Evolutionary conservation across 495 filamentous ascomycete genomes (phyloP), one percentile per base, ranked within the genome.

Genomic region (Evernia prunastri): DNA sequence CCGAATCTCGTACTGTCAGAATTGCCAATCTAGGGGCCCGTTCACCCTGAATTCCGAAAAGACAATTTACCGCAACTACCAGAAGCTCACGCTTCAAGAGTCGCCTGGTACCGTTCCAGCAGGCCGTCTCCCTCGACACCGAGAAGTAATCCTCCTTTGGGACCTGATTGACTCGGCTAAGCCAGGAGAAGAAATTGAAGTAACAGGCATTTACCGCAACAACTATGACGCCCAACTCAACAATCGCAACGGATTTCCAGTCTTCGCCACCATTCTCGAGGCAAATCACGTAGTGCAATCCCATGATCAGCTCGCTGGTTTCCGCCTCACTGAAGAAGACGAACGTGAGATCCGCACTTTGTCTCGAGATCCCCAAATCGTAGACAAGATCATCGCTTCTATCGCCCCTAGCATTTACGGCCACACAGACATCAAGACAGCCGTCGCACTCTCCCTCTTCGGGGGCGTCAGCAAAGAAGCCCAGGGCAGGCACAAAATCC

Each of bases 1-100:
- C 72, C 92, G 91, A 76, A 91, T 99, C 71, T 88, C 89, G 1
- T 97, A 89, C 80, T 99, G 95, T 74, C 93, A 97, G 72, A 96
- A 92, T 74, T 99, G 95, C 75, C 95, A 97, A 77, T 95, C 90
- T 43, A 86, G 89, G 51, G 95, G 95, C 8, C 95, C 95, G 2
- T 99, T 99, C 75, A 95, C 88, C 11, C 80, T 99, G 67, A 97
- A 97, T 77, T 90, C 91, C 4, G 94, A 99, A 76, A 92, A 96
- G 81, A 99, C 95, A 0, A 89, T 99, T n/a, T 99, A 97, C 78
- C 87, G 95, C 58, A 99, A 99, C 74, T 99, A 96, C 78, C 95
- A 99, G 73, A 97, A 96, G 70, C 78, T 99, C 71, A 99, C 94
- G 2, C 83, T 99, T 13, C 95, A 99, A 74, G 95, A 99, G 75